Base-by-base conservation (phyloP, 352 stramenopile species). In the Globisporangium camurandrum region DNA sequence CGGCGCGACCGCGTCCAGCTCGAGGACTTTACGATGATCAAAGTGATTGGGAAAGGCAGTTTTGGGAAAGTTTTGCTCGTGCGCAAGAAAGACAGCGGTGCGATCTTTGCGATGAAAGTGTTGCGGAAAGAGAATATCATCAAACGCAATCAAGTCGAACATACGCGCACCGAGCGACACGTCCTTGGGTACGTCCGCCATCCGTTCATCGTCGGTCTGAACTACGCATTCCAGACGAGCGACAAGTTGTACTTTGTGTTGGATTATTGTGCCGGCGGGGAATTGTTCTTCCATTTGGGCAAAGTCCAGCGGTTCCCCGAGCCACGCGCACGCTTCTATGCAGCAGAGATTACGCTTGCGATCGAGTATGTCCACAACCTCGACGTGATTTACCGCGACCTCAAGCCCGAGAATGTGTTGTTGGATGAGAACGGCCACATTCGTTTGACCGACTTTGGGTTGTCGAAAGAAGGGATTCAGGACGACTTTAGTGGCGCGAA, bases 101-200 rank as follows among this genome's bases (percentile, higher is more conserved):
- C 95, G 49, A 93, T 98, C 53, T 99, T 98, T 71, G 97, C 97
- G 4, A 97, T 99, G 77, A 99, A 99, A 61, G 95, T 99, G n/a
- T 71, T 99, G 46, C 81, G 88, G 43, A 99, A 99, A 73, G 93
- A 98, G 52, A 98, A 98, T 59, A 98, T 99, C 55, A 97, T 98
- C 64, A 98, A 98, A 62, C 81, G 95, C 44, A 99, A 99, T 62
- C 95, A 99, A 71, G 90, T 99, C 26, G 96, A 99, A 69, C 96
- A 99, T 71, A 99, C 95, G n/a, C 97, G 94, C 61, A 98, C 95
- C 22, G 97, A 99, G 78, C 80, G 96, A 17, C 95, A 95, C 57
- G 96, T 99, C 27, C 75, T 99, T 10, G 95, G 92, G 24, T 98
- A 98, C 61, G 92, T 98, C 37, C 88, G 92, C 38, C 95, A 99